These are phyloP conservation scores for Samsoniella hepiali DNA, from an alignment of 2,329 filamentous ascomycete species.

Conservation along the genomic window DNA sequence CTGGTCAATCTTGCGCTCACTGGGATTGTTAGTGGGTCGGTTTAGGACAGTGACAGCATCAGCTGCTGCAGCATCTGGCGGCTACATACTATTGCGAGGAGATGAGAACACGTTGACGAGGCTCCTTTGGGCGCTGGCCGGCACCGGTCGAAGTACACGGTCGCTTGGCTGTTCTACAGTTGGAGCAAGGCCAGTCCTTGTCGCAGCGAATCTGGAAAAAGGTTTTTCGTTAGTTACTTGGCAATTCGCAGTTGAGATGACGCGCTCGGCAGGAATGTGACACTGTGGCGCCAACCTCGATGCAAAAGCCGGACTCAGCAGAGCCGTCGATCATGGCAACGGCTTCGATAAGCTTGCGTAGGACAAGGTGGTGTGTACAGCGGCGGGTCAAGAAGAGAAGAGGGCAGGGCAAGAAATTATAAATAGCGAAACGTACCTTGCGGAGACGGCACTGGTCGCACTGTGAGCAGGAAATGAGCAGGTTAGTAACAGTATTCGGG, in stretches of 20 bases:
- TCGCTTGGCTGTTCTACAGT: slow-evolving; percentile 52
- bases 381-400: neutral
- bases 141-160: slow-evolving; percentile 53
- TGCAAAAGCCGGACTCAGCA: neutral
- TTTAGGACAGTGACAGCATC: neutral
- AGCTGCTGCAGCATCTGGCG: neutral
- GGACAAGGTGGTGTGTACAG: neutral
- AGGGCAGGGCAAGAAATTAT: neutral
- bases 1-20: slow-evolving; percentile 52
- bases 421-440: slow-evolving; percentile 24
- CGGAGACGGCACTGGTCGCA: slow-evolving; percentile 33
- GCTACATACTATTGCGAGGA: slow-evolving; percentile 56
- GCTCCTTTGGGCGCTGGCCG: slow-evolving; percentile 53
- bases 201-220: slow-evolving; percentile 53
- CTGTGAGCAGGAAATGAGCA: slow-evolving; percentile 22
- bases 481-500: slow-evolving; percentile 18
- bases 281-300: slow-evolving; percentile 9
- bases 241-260: neutral
- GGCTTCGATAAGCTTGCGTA: neutral
- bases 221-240: slow-evolving; percentile 17
- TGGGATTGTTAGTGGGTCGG: slow-evolving; percentile 24
- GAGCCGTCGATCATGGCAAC: slow-evolving; percentile 5
- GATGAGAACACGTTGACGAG: slow-evolving; percentile 55
- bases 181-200: slow-evolving; percentile 56
- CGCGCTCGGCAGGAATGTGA: neutral